Base-by-base conservation (phyloP, 2,329 filamentous ascomycete species). In the Cladosporium sp. region DNA sequence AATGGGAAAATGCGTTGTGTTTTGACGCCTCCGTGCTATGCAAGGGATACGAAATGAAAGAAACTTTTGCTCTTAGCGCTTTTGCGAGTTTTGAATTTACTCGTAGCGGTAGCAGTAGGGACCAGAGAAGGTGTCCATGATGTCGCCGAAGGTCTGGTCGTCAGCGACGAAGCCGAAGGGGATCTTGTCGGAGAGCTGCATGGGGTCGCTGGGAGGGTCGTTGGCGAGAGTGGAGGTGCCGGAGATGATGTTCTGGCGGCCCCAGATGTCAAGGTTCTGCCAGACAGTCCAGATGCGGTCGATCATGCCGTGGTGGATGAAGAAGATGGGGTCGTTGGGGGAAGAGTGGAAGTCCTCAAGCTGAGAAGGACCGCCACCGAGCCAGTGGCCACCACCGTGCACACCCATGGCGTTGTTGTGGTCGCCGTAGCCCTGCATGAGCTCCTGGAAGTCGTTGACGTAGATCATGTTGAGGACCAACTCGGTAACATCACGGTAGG, bases 371-470 rank as follows among this genome's bases (percentile, higher is more conserved):
- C 45, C 78, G 3, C 77, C 78, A 60, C 77, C 74, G 11, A 75
- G 73, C 65, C 76, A 78, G 64, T 82, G 79, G 8, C 78, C 78
- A 1, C 68, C 77, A 5, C 74, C 75, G 60, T 81, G 79, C 2
- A 80, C 19, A 17, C 59, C 60, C 36, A 62, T 61, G 22, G 39
- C 25, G 59, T 64, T 59, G 45, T 60, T 51, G 5, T 59, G 36
- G 19, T 59, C 51, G 43, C 73, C 74, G 59, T 79, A 58, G 49
- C 28, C 51, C 28, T 54, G 47, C 40, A 55, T 49, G 40, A 58
- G 47, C 50, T 43, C 28, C 50, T 62, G 30, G 55, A 63, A 63
- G 47, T 64, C 61, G 20, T 63, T 50, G 38, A 51, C 40, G 36
- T 62, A 64, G 19, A 60, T 45, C 39, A 59, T 36, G 37, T 55